Base-by-base conservation (phyloP, 2,329 filamentous ascomycete species). In the Arthrobotrys conoides region DNA sequence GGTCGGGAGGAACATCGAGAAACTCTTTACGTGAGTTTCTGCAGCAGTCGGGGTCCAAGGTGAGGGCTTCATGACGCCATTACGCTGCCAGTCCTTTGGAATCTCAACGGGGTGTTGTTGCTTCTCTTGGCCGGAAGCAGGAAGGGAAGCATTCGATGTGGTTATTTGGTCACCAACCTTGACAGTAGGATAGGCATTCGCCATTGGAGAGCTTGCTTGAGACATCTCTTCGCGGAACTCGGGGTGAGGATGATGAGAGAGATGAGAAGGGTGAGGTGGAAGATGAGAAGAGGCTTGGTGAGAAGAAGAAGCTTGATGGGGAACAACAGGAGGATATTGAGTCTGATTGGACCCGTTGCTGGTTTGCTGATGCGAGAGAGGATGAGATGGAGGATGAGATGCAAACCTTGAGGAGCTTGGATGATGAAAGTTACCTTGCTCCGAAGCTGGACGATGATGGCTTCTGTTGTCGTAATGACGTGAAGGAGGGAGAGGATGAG, bases 1-100 rank as follows among this genome's bases (percentile, higher is more conserved):
- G 4, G 75, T 78, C 16, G 75, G 53, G 14, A 78, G 68, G 36
- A 78, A 78, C 75, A 78, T 72, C n/a, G 75, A 30, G 41, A 78
- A 72, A 10, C 68, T 30, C 27, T 78, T 78, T 0, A 78, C 75
- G 20, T 78, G 75, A 12, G 75, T 63, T 22, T 78, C 75, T 12
- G 71, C 44, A 14, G 68, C 75, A 27, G 64, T 72, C 5, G 75
- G 75, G 4, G 75, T 59, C 75, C 75, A 78, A 46, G 75, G 75
- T 2, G 75, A 78, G 10, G 75, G 27, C 44, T 61, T 67, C 36
- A 68, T 44, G 2, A 61, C 53, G 16, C 75, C 75, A n/a, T 72
- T 72, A 9, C 63, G 51, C 30, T 69, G 68, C 73, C 73, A 78
- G 22, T 71, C 67, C n/a, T 55, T 51, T 4, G 61, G 33, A 12